Base-by-base conservation (phyloP, 768 basidiomycete species). In the Rhizopogon vulgaris region DNA sequence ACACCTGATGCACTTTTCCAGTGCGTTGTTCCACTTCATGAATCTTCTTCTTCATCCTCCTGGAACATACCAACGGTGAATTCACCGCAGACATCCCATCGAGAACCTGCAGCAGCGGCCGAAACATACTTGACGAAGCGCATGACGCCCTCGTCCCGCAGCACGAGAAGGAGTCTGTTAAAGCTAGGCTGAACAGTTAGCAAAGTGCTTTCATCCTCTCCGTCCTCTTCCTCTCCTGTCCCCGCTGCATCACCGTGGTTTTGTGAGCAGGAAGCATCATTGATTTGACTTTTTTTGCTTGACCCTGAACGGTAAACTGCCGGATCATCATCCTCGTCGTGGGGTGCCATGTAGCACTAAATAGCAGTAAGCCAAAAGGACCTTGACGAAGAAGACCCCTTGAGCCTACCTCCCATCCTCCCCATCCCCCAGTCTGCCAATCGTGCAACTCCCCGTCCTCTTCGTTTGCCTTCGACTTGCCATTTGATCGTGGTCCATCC, bases 101-200 rank as follows among this genome's bases (percentile, higher is more conserved):
- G 74, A 27, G 90, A 93, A 8, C 93, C 91, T 48, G 84, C 82
- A 0, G 95, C 95, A 1, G 85, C 83, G 14, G 90, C 90, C 25
- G 88, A 89, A 17, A 97, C 82, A 61, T 98, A 98, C 67, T 97
- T 98, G 56, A 94, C 91, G 65, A 97, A 98, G 38, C 82, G 82
- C 83, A 98, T 85, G 42, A 98, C 94, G 17, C 88, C 81, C 62
- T 93, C 89, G 67, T 98, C 95, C 14, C 95, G 80, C 52, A 97
- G 72, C 22, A 97, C 94, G 36, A 98, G 76, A 27, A 94, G 74
- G 8, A 98, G 75, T 15, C 85, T 79, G 67, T 97, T 97, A 72
- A 92, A 98, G 4, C 87, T 86, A 0, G 94, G 89, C 58, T 90
- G 87, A 40, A 90, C 85, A 4, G 89, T 90, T 38, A 97, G 69